phyloP scores from a whole-genome alignment of 2,329 filamentous ascomycete genomes.

The Neonectria faginata region DNA sequence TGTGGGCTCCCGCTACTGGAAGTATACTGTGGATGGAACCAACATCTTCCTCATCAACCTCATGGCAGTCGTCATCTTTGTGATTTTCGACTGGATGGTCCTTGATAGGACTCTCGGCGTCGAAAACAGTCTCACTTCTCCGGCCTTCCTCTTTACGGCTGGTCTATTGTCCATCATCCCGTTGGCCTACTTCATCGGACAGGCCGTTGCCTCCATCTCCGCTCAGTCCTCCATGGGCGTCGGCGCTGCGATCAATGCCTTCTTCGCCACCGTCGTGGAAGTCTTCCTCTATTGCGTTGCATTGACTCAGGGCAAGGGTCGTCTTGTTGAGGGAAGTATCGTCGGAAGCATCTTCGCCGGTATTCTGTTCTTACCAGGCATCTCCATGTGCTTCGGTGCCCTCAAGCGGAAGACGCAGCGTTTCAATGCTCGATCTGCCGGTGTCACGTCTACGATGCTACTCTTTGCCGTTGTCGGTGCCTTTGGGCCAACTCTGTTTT shows the following conservation, averaged over 20 bases:
- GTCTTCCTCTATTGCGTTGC: conserved; percentile 98
- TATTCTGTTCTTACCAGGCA: conserved; percentile 90
- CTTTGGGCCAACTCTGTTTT: conserved; percentile 96
- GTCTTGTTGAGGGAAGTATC: conserved; percentile 95
- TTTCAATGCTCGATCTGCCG: conserved; percentile 96
- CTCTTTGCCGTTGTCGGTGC: conserved; percentile 95
- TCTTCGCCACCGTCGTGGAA: conserved; percentile 97
- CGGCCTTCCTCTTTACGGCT: conserved; percentile 86
- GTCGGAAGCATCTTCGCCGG: conserved; percentile 98
- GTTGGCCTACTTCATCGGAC: conserved; percentile 97
- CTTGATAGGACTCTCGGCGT: conserved; percentile 76
- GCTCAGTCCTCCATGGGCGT: conserved; percentile 99
- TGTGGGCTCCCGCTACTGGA: conserved; percentile 96
- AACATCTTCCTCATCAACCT: conserved; percentile 99
- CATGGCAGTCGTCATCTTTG: conserved; percentile 91
- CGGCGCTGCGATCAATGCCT: conserved; percentile 95
- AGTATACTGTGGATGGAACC: conserved; percentile 97
- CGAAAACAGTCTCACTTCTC: conserved; percentile 79
- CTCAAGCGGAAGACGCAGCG: conserved; percentile 98
- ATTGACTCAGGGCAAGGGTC: conserved; percentile 89
- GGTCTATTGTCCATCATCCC: conserved; percentile 94
- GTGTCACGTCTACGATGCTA: conserved; percentile 97
- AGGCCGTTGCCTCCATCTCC: conserved; percentile 97
- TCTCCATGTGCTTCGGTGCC: conserved; percentile 99
- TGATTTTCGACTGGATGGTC: conserved; percentile 92